Percentiles rank a stretch among this genome's conserved stretches.
Conservation (phyloP, 2,329 filamentous ascomycete species). For the Curvularia sp. region DNA sequence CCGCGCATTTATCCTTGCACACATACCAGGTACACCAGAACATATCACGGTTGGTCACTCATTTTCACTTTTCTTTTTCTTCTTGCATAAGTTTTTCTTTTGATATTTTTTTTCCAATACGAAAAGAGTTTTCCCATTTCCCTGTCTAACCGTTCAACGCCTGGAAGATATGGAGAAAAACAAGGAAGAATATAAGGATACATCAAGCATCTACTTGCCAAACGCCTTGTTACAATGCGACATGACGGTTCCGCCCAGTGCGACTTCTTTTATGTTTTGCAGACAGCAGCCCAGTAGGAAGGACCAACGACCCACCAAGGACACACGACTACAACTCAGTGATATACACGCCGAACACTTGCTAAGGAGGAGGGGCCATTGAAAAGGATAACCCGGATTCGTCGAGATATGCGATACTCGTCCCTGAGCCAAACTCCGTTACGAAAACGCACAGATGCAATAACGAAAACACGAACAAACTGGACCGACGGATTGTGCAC, state of each 20-base stretch:
- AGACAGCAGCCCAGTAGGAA: slow-evolving; percentile 6
- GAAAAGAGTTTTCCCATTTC: neutral
- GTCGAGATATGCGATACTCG: slow-evolving; percentile 1
- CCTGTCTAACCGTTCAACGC: neutral
- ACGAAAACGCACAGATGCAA: slow-evolving; percentile 3
- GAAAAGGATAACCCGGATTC: neutral
- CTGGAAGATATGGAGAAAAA: neutral
- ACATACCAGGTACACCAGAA: neutral
- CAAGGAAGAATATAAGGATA: neutral
- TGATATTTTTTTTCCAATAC: neutral
- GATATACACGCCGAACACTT: neutral
- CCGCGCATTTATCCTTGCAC: neutral
- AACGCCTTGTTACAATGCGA: slow-evolving; percentile 8
- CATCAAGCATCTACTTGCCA: neutral
- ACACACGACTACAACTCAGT: slow-evolving; percentile 1
- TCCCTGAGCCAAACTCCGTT: slow-evolving; percentile 11
- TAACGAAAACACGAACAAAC: neutral
- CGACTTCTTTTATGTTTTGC: neutral
- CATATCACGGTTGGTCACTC: neutral
- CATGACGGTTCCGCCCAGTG: slow-evolving; percentile 5
- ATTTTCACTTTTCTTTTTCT: neutral
- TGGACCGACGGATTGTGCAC: neutral
- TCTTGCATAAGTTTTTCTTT: neutral
- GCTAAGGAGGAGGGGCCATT: neutral
- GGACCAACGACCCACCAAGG: slow-evolving; percentile 1